A percentile compares a stretch with the other conserved stretches of the same genome.
Conservation (phyloP, 2,329 filamentous ascomycete species). For the Capronia americana region DNA sequence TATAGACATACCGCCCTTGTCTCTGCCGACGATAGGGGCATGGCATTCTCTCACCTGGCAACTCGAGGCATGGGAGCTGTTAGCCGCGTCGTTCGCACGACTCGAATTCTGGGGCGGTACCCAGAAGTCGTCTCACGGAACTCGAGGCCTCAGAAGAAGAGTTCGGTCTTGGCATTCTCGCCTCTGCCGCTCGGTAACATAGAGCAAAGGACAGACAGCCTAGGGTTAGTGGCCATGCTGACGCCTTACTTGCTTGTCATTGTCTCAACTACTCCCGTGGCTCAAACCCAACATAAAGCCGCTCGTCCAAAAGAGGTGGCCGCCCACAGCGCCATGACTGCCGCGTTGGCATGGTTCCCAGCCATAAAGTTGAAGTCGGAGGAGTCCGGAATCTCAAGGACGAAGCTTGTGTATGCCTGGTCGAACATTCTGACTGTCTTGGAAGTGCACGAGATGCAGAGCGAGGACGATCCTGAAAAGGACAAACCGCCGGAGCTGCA, state of each 20-base stretch:
- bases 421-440: conserved; percentile 95
- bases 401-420: conserved; percentile 97
- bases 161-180: conserved; percentile 90
- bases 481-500: conserved; percentile 79
- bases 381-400: conserved; percentile 69
- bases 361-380: conserved; percentile 87
- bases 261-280: conserved; percentile 94
- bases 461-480: conserved; percentile 64
- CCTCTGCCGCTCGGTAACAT: conserved; percentile 92
- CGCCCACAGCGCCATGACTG: conserved; percentile 89
- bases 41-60: conserved; percentile 97
- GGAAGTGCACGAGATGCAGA: conserved; percentile 77
- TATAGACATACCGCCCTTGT: conserved; percentile 93
- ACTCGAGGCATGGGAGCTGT: conserved; percentile 87
- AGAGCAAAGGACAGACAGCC: conserved; percentile 81
- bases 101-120: conserved; percentile 88
- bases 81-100: conserved; percentile 84
- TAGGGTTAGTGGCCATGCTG: conserved; percentile 92
- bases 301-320: conserved; percentile 88
- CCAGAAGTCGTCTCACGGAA: conserved; percentile 69
- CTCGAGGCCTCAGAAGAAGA: conserved; percentile 80
- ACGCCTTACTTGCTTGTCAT: conserved; percentile 96
- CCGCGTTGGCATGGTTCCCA: conserved; percentile 95
- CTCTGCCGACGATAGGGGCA: conserved; percentile 90
- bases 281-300: conserved; percentile 95